These are phyloP conservation scores for Dacryopinax primogenitus DNA, from an alignment of 768 basidiomycete genomes.

Conservation along the genomic window DNA sequence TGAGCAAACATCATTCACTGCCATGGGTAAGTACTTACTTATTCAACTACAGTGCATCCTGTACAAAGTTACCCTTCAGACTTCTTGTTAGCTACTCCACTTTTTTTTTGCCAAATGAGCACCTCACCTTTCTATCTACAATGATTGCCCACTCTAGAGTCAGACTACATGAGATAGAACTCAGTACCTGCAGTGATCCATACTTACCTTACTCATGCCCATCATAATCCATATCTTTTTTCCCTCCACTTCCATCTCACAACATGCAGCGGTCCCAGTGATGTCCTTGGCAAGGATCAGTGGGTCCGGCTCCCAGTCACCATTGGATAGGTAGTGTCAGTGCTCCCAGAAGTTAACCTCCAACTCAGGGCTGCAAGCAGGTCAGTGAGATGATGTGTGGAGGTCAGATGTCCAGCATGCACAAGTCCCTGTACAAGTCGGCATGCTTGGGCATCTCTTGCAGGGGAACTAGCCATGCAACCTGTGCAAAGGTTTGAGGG, in stretches of 20 bases:
- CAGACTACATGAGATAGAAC: neutral
- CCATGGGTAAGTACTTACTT: neutral
- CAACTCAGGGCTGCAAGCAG: neutral
- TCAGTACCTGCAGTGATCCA: neutral
- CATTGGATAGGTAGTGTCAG: neutral
- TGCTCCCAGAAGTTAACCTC: conserved; percentile 2
- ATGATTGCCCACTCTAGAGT: neutral
- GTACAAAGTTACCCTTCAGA: neutral
- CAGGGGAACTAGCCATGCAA: neutral
- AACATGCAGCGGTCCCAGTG: neutral
- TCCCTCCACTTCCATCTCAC: neutral
- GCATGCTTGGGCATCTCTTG: neutral
- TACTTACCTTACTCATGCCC: neutral
- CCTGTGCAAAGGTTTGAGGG: neutral
- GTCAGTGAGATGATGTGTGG: neutral
- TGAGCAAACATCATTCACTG: neutral
- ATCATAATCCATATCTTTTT: neutral
- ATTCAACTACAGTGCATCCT: neutral
- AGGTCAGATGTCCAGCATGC: neutral
- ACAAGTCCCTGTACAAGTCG: neutral
- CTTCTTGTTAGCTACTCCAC: neutral
- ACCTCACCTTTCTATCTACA: neutral
- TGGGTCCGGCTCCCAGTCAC: neutral
- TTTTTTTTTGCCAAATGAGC: neutral
- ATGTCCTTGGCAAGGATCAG: neutral